These are phyloP conservation scores for Rubia occidens DNA, from an alignment of 305 asterid genomes.

Conservation along the genomic window DNA sequence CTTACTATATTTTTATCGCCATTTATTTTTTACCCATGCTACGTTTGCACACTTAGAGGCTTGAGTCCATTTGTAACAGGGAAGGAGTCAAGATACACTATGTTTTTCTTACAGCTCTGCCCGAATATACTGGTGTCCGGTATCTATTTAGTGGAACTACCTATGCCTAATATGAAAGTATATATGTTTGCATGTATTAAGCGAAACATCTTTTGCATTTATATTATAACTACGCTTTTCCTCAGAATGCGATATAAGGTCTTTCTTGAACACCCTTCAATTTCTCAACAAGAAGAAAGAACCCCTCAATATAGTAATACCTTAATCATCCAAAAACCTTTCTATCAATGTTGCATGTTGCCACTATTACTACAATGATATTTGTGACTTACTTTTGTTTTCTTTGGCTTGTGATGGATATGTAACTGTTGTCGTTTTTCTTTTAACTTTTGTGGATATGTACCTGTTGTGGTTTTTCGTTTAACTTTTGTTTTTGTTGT, in stretches of 20 bases:
- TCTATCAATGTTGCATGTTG: conserved; percentile 11
- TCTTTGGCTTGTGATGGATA: no score
- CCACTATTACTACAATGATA: not conserved
- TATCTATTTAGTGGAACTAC: no score
- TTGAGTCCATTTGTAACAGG: conserved; percentile 75
- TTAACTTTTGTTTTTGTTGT: no score
- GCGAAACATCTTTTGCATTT: no score
- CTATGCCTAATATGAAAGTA: conserved; percentile 1
- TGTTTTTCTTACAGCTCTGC: conserved; percentile 67
- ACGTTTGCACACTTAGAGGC: conserved; percentile 36
- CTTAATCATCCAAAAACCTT: conserved; percentile 11
- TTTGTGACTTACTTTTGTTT: not conserved
- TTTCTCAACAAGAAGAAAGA: conserved; percentile 86
- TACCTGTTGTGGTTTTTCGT: no score
- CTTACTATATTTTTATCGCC: not conserved
- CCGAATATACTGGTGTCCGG: conserved; percentile 64
- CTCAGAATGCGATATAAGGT: no score
- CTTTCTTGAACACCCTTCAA: conserved; percentile 33
- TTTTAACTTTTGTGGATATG: no score
- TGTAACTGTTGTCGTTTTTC: no score
- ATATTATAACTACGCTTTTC: no score
- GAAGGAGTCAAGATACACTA: conserved; percentile 76
- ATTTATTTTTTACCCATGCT: not conserved
- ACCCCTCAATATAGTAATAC: conserved; percentile 59
- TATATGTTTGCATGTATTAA: not conserved